phyloP scores from a whole-genome alignment of 106 monocot species.

The Vanilla planifolia region DNA sequence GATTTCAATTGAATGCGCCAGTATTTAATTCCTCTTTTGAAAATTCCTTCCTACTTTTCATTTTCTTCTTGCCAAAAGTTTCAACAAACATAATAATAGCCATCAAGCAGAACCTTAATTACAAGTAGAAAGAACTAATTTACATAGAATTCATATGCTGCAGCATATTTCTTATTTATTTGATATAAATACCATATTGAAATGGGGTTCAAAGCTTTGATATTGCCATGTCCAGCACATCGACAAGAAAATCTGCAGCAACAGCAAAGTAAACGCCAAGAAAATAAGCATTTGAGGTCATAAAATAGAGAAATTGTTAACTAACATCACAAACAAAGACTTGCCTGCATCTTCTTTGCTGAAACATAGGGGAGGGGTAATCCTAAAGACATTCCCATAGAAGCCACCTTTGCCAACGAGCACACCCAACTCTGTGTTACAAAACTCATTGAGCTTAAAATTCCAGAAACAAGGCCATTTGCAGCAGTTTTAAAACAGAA shows the following conservation, averaged over 20 bases:
- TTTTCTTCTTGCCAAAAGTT: no score
- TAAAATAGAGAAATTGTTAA: neutral
- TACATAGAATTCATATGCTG: no score
- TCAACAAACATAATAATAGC: no score
- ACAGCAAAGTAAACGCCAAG: neutral
- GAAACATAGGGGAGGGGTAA: conserved; percentile 83
- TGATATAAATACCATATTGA: no score
- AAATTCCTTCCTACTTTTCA: no score
- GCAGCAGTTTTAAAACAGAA: neutral
- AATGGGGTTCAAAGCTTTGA: conserved; percentile 35
- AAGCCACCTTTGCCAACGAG: conserved; percentile 74
- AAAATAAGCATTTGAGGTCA: no score
- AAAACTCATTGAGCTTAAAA: neutral
- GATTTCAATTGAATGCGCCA: no score
- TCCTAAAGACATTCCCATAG: conserved; percentile 73
- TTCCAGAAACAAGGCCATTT: neutral
- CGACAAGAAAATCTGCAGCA: conserved; percentile 43
- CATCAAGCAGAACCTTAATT: no score
- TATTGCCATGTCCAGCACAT: conserved; percentile 60
- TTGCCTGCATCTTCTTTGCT: conserved; percentile 69
- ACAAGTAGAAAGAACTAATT: no score
- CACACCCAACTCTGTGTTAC: conserved; percentile 61
- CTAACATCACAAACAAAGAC: no score
- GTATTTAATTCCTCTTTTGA: no score
- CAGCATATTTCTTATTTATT: no score